phyloP scores from a whole-genome alignment of 179 eudicot genomes.

The Drosera spatulata region DNA sequence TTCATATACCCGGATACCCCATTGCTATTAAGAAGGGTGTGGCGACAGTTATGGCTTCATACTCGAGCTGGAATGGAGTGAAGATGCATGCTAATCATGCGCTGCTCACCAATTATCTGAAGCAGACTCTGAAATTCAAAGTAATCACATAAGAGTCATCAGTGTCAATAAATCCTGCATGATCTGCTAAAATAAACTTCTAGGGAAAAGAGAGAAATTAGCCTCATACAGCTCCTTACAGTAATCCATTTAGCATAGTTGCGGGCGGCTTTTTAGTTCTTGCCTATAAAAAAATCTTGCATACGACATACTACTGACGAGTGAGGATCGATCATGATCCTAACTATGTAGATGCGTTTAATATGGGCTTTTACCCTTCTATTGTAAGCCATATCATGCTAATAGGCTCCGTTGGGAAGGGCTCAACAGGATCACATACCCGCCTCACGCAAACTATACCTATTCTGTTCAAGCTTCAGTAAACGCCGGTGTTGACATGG shows the following conservation, averaged over 20 bases:
- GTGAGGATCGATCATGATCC: no score
- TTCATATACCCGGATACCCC: conserved; percentile 43
- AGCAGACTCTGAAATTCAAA: conserved; percentile 31
- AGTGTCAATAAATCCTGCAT: background rate
- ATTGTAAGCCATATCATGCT: no score
- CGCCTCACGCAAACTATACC: conserved; percentile 37
- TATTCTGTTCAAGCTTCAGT: conserved; percentile 44
- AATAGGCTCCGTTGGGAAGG: conserved; percentile 20
- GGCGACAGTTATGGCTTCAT: conserved; percentile 40
- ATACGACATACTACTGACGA: no score
- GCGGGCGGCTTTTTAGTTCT: no score
- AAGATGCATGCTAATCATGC: conserved; percentile 44
- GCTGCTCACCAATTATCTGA: conserved; percentile 33
- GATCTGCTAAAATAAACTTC: background rate
- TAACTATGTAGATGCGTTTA: no score
- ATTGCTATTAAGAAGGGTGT: conserved; percentile 31
- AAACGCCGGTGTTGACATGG: conserved; percentile 51
- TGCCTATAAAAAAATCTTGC: no score
- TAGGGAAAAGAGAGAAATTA: no score
- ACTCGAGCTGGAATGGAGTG: conserved; percentile 41
- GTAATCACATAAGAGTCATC: conserved; percentile 6
- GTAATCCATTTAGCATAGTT: no score
- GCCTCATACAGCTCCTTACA: no score
- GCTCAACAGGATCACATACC: conserved; percentile 45
- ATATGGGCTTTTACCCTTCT: no score